Evolutionary conservation across 2,329 filamentous ascomycete genomes (phyloP).

Genomic region (Saccharata proteae): DNA sequence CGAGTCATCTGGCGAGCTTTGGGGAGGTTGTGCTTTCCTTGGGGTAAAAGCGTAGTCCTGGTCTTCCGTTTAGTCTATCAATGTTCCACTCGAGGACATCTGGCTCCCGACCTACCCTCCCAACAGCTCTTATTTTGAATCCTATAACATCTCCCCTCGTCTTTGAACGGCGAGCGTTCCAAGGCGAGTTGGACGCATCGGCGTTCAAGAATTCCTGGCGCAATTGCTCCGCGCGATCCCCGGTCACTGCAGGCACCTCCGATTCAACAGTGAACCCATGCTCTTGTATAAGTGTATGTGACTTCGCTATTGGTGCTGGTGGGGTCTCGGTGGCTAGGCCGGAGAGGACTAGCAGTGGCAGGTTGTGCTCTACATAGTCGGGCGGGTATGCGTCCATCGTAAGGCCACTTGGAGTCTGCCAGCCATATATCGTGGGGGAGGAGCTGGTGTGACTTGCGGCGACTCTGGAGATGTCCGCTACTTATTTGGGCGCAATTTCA

Average conservation of each 20-base stretch:
- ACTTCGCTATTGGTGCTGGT: constrained; percentile 11
- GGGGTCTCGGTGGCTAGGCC: constrained; percentile 45
- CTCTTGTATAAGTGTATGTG: constrained; percentile 38
- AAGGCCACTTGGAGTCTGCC: constrained; percentile 1
- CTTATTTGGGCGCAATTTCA: too few species aligned
- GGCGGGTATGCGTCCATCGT: constrained; percentile 67
- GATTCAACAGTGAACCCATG: constrained; percentile 47
- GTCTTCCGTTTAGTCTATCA: constrained; percentile 12
- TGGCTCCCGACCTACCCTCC: constrained; percentile 57
- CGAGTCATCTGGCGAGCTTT: constrained; percentile 36
- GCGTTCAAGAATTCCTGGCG: constrained; percentile 52
- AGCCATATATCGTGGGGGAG: too few species aligned
- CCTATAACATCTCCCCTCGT: constrained; percentile 36
- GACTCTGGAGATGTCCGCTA: too few species aligned
- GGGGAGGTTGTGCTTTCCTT: constrained; percentile 49
- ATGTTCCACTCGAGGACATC: too few species aligned
- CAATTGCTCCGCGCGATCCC: constrained; percentile 52
- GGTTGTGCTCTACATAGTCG: constrained; percentile 75
- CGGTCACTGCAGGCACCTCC: constrained; percentile 55
- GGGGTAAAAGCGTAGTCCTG: constrained; percentile 47
- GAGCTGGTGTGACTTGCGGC: too few species aligned
- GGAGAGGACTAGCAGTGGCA: constrained; percentile 72
- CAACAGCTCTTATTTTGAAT: constrained; percentile 61
- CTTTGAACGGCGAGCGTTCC: constrained; percentile 39
- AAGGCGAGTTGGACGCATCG: constrained; percentile 53